Percentiles rank a stretch among this genome's conserved stretches.
These are phyloP conservation scores for Trametes coccinea DNA, from an alignment of 768 basidiomycete species.

Conservation along the genomic window DNA sequence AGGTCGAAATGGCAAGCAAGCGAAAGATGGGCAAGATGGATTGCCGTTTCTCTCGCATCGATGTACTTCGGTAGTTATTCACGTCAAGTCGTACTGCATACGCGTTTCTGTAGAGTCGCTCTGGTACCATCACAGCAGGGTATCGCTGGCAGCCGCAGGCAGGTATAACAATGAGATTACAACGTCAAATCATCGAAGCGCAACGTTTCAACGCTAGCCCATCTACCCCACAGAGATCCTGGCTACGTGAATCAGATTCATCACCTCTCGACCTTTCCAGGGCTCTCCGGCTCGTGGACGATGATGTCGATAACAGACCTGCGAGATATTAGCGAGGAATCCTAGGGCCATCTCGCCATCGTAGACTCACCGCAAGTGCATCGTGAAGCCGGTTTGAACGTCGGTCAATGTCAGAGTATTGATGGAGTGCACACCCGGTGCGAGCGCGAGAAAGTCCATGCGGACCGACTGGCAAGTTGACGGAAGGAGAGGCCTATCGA, in stretches of 20 bases:
- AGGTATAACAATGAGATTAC: too few species aligned
- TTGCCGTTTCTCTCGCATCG: slow-evolving; percentile 36
- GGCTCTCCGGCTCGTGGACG: slow-evolving; percentile 52
- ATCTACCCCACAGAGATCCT: slow-evolving; percentile 71
- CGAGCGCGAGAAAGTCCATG: slow-evolving; percentile 81
- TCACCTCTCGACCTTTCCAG: too few species aligned
- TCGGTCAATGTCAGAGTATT: slow-evolving; percentile 74
- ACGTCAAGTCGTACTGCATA: slow-evolving; percentile 1
- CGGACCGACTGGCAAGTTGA: slow-evolving; percentile 83
- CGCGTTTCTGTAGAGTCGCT: too few species aligned
- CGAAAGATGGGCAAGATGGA: slow-evolving; percentile 82
- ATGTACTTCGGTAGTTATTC: slow-evolving; percentile 9
- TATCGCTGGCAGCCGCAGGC: too few species aligned
- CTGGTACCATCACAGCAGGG: too few species aligned
- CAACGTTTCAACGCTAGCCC: too few species aligned
- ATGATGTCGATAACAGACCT: slow-evolving; percentile 79
- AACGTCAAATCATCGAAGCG: too few species aligned
- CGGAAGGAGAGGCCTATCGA: slow-evolving; percentile 68
- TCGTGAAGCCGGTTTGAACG: slow-evolving; percentile 67
- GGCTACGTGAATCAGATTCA: too few species aligned
- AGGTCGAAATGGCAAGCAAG: slow-evolving; percentile 87
- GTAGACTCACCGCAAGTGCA: slow-evolving; percentile 65
- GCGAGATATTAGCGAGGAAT: slow-evolving; percentile 5
- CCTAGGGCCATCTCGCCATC: not conserved
- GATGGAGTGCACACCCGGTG: slow-evolving; percentile 77